Percentiles rank a stretch among this genome's conserved stretches.
phyloP scores from a whole-genome alignment of 139 green algal species.

The Bryopsis sp. region DNA sequence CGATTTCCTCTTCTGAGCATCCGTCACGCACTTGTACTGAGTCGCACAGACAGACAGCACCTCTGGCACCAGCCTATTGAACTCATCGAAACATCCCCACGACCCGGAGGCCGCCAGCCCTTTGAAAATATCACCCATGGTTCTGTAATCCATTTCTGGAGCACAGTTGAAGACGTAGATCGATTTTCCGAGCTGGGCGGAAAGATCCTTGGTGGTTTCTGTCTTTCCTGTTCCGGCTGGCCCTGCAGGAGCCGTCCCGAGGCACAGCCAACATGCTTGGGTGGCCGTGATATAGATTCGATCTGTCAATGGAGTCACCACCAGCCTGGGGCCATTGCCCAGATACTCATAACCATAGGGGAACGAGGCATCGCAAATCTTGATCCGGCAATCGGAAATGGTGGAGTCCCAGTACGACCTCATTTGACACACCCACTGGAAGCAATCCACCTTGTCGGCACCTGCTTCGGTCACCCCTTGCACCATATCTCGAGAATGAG shows the following conservation, averaged over 20 bases:
- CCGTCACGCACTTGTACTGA: slow-evolving; percentile 78
- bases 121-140: slow-evolving; percentile 85
- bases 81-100: slow-evolving; percentile 82
- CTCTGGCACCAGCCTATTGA: slow-evolving; percentile 70
- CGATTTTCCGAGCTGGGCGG: slow-evolving; percentile 71
- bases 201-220: slow-evolving; percentile 78
- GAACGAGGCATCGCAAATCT: slow-evolving; percentile 71
- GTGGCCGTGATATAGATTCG: slow-evolving; percentile 81
- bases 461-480: slow-evolving; percentile 36
- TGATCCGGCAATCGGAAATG: slow-evolving; percentile 54
- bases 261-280: slow-evolving; percentile 70
- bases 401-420: slow-evolving; percentile 65
- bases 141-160: slow-evolving; percentile 79
- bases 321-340: slow-evolving; percentile 63
- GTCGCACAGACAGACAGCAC: slow-evolving; percentile 74
- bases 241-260: slow-evolving; percentile 68
- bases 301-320: slow-evolving; percentile 75
- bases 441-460: slow-evolving; percentile 45
- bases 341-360: slow-evolving; percentile 80
- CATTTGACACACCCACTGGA: slow-evolving; percentile 72
- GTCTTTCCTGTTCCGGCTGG: slow-evolving; percentile 71
- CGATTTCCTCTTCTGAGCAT: slow-evolving; percentile 74
- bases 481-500: slow-evolving; percentile 68
- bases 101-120: slow-evolving; percentile 61
- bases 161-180: slow-evolving; percentile 84